phyloP scores from a whole-genome alignment of 1,139 yeast species.

The Candida neerlandica region DNA sequence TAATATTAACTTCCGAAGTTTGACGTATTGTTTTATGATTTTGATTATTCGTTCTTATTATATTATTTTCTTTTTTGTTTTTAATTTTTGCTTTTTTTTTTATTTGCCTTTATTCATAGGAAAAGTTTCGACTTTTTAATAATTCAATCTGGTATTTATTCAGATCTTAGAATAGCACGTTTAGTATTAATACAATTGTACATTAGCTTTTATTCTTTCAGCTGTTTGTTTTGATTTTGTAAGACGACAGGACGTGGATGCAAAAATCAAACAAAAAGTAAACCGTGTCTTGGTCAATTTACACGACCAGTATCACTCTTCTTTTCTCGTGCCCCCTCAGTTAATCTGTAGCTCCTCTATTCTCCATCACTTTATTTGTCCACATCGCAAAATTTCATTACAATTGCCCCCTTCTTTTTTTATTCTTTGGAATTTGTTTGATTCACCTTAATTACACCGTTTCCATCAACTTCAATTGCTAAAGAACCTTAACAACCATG shows the following conservation, averaged over 20 bases:
- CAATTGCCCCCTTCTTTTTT: neutral
- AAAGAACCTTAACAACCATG: no score
- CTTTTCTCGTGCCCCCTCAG: constrained; percentile 1
- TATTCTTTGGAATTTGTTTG: neutral
- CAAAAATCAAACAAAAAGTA: no score
- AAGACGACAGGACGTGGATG: no score
- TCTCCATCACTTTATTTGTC: neutral
- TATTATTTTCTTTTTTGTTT: neutral
- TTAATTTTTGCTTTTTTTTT: neutral
- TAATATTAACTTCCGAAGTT: neutral
- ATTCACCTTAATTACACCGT: neutral
- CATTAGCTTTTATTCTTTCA: neutral
- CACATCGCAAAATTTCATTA: neutral
- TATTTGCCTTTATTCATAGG: neutral
- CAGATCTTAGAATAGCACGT: neutral
- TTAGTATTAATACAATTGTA: constrained; percentile 1
- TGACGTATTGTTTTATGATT: neutral
- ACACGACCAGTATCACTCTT: neutral
- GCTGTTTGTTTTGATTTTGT: no score
- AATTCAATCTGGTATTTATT: neutral
- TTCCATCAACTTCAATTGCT: neutral
- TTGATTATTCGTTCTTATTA: neutral
- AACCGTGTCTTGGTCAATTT: no score
- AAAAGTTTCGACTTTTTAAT: neutral
- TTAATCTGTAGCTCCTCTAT: neutral